Evolutionary conservation across 306 rosid species (phyloP).

Genomic region (Benincasa hispida): DNA sequence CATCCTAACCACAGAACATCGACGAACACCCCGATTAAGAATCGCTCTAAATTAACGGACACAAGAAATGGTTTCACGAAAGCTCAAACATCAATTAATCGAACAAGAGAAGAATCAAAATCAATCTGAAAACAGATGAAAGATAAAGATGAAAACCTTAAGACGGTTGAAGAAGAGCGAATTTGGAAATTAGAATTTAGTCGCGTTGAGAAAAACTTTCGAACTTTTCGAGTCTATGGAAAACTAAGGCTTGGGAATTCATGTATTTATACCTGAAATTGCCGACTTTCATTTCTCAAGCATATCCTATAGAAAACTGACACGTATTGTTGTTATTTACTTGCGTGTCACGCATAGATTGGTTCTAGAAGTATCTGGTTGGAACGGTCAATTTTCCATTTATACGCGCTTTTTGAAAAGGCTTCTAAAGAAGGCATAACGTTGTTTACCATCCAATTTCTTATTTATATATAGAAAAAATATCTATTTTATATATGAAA

Average conservation of each 20-base stretch:
- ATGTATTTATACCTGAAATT: background rate
- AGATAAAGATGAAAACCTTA: background rate
- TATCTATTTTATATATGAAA: no score
- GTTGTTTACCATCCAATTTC: no score
- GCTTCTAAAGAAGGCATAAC: no score
- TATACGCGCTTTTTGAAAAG: background rate
- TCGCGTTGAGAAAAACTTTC: background rate
- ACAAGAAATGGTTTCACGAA: background rate
- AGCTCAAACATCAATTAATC: background rate
- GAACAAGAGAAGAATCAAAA: background rate
- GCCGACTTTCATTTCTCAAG: background rate
- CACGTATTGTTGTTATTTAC: background rate
- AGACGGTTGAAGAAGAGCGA: background rate
- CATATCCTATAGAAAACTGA: background rate
- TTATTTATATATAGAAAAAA: no score
- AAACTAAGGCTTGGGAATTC: background rate
- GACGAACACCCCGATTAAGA: background rate
- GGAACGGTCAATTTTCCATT: background rate
- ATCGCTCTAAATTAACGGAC: background rate
- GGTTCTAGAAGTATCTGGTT: background rate
- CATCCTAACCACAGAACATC: background rate
- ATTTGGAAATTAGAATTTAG: background rate
- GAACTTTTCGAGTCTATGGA: background rate
- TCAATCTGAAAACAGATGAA: background rate
- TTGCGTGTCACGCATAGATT: background rate